Conservation (phyloP, 2,329 filamentous ascomycete genomes). For the Cladosporium colombiae region DNA sequence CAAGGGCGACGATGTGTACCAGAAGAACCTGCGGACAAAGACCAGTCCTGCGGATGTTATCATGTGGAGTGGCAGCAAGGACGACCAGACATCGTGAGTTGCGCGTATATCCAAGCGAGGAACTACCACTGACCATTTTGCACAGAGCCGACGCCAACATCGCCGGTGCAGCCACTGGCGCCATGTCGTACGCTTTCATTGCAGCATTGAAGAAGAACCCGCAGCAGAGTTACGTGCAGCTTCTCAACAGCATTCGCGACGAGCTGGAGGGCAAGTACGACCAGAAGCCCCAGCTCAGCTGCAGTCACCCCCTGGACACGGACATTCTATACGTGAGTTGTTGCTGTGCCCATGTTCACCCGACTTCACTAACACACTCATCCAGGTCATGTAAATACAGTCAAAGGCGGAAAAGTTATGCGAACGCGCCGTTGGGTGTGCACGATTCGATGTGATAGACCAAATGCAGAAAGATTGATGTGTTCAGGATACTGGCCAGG, state of each 20-base stretch:
- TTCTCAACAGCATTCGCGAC: slow-evolving; percentile 93
- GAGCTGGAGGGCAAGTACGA: slow-evolving; percentile 82
- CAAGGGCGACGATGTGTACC: slow-evolving; percentile 73
- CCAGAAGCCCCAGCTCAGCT: slow-evolving; percentile 95
- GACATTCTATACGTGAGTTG: slow-evolving; percentile 51
- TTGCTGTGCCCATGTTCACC: slow-evolving; percentile 3
- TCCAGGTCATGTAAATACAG: slow-evolving; percentile 16
- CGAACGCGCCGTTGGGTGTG: background rate
- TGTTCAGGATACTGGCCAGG: background rate
- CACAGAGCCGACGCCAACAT: slow-evolving; percentile 85
- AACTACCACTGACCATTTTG: background rate
- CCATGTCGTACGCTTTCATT: slow-evolving; percentile 99
- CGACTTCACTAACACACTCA: background rate
- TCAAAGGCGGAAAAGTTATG: background rate
- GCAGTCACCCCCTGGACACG: slow-evolving; percentile 78
- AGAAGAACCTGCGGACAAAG: slow-evolving; percentile 82
- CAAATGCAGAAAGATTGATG: background rate
- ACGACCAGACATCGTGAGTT: slow-evolving; percentile 86
- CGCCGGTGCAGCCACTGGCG: slow-evolving; percentile 83
- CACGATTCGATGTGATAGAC: background rate
- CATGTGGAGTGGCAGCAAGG: slow-evolving; percentile 97
- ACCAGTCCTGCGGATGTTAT: slow-evolving; percentile 94
- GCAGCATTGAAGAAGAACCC: slow-evolving; percentile 86
- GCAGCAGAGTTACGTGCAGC: slow-evolving; percentile 91
- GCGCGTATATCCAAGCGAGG: background rate